Conservation (phyloP, 169 alveolate species). For the Eimeria nieschulzi region DNA sequence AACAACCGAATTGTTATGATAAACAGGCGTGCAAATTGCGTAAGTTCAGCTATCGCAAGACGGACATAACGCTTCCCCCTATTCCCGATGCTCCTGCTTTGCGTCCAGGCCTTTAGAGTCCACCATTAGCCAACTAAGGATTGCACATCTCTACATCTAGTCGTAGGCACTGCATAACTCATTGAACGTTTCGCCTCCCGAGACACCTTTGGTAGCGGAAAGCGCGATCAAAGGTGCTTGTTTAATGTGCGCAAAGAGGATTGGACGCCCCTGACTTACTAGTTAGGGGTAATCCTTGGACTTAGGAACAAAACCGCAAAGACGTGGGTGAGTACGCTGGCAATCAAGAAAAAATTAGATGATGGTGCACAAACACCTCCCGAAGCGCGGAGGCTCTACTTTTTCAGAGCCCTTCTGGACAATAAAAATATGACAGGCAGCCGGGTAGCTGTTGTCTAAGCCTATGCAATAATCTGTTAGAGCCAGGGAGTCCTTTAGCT, state of each 20-base stretch:
- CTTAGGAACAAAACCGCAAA: background rate
- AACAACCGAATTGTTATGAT: too few relatives aligned
- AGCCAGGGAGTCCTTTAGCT: background rate
- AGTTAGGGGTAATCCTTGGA: background rate
- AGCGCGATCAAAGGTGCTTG: background rate
- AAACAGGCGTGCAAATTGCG: too few relatives aligned
- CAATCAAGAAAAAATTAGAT: background rate
- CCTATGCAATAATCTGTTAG: conserved; percentile 26
- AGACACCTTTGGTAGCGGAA: too few relatives aligned
- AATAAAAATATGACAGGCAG: conserved; percentile 30
- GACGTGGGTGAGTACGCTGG: background rate
- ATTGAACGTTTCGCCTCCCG: too few relatives aligned
- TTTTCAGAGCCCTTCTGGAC: background rate
- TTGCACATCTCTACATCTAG: too few relatives aligned
- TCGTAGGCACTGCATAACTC: too few relatives aligned
- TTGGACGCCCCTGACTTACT: background rate
- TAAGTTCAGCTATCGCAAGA: too few relatives aligned
- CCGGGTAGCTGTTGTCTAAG: background rate
- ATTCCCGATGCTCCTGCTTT: too few relatives aligned
- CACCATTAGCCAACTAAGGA: too few relatives aligned
- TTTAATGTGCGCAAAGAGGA: background rate
- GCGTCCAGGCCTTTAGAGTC: too few relatives aligned
- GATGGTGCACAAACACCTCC: conserved; percentile 1
- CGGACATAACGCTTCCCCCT: too few relatives aligned
- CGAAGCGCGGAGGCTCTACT: background rate